A percentile compares a stretch with the other conserved stretches of the same genome.
These are phyloP conservation scores for Malassezia brasiliensis DNA, from an alignment of 1,284 basidiomycete species.

Conservation along the genomic window DNA sequence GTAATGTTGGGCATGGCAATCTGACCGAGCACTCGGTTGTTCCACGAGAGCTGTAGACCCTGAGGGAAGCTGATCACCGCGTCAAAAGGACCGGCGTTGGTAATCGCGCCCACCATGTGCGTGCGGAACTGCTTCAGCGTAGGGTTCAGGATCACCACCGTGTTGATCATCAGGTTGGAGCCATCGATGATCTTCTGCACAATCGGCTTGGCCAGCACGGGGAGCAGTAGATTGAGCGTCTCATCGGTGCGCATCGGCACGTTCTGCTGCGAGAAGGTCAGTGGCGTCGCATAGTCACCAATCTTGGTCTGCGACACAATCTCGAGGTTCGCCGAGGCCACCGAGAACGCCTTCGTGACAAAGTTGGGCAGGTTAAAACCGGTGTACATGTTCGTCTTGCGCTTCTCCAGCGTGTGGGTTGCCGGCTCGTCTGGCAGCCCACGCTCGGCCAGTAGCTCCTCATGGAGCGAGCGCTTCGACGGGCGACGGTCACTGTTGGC, in stretches of 20 bases:
- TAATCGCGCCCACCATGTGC: slow-evolving; percentile 59
- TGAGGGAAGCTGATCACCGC: slow-evolving; percentile 60
- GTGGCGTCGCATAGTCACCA: slow-evolving; percentile 59
- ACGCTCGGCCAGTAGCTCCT: slow-evolving; percentile 5
- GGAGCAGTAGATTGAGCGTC: slow-evolving; percentile 60
- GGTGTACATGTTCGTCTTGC: slow-evolving; percentile 48
- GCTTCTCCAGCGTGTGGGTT: slow-evolving; percentile 28
- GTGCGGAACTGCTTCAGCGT: slow-evolving; percentile 58
- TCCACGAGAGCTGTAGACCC: slow-evolving; percentile 61
- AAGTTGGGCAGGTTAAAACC: slow-evolving; percentile 63
- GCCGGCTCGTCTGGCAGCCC: too few relatives aligned
- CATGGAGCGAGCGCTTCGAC: background rate
- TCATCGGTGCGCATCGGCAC: slow-evolving; percentile 60
- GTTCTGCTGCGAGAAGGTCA: slow-evolving; percentile 57
- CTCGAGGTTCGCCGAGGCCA: slow-evolving; percentile 58
- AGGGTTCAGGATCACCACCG: slow-evolving; percentile 31
- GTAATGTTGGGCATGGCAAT: slow-evolving; percentile 57
- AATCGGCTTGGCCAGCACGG: slow-evolving; percentile 64
- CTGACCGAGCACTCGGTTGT: slow-evolving; percentile 56
- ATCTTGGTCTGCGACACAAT: slow-evolving; percentile 57
- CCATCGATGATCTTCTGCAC: slow-evolving; percentile 66
- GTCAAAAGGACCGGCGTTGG: slow-evolving; percentile 68
- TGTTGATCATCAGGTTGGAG: slow-evolving; percentile 51
- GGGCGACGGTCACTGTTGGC: slow-evolving; percentile 12
- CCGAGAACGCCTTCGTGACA: slow-evolving; percentile 60